phyloP scores from a whole-genome alignment of 2,329 filamentous ascomycete species.

The Clarireedia hainanense region DNA sequence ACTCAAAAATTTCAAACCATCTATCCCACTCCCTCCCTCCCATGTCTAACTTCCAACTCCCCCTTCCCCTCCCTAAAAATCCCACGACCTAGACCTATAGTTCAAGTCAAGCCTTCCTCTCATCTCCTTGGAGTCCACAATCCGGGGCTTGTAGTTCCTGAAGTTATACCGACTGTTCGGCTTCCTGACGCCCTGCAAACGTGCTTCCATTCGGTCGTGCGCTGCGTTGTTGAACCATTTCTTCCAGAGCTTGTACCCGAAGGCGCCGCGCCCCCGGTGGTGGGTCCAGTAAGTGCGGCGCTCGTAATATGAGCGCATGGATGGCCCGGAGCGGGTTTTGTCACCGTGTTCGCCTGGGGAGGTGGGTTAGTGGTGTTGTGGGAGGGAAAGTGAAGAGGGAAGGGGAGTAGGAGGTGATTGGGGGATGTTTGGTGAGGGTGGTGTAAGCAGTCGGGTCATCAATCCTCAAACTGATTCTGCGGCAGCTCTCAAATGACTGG shows the following conservation, averaged over 20 bases:
- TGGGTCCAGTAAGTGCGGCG: constrained; percentile 20
- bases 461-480: too few relatives aligned
- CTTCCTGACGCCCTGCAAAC: constrained; percentile 10
- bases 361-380: background rate
- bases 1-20: too few relatives aligned
- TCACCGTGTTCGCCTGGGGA: constrained; percentile 20
- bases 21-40: too few relatives aligned
- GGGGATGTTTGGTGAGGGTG: too few relatives aligned
- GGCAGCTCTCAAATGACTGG: too few relatives aligned
- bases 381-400: too few relatives aligned
- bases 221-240: constrained; percentile 25
- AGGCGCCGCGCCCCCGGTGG: constrained; percentile 16
- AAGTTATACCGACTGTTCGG: constrained; percentile 18
- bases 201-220: constrained; percentile 18
- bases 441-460: too few relatives aligned
- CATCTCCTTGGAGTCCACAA: background rate
- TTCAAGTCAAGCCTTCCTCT: background rate
- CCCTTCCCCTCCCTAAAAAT: too few relatives aligned
- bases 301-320: constrained; percentile 9
- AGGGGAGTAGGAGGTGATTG: too few relatives aligned
- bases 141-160: constrained; percentile 11
- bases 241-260: constrained; percentile 22
- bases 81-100: too few relatives aligned
- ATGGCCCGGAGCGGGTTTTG: background rate
- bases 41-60: too few relatives aligned